A percentile compares a stretch with the other conserved stretches of the same genome.
These are phyloP conservation scores for Fusarium dlaminii DNA, from an alignment of 2,329 filamentous ascomycete genomes.

Conservation along the genomic window DNA sequence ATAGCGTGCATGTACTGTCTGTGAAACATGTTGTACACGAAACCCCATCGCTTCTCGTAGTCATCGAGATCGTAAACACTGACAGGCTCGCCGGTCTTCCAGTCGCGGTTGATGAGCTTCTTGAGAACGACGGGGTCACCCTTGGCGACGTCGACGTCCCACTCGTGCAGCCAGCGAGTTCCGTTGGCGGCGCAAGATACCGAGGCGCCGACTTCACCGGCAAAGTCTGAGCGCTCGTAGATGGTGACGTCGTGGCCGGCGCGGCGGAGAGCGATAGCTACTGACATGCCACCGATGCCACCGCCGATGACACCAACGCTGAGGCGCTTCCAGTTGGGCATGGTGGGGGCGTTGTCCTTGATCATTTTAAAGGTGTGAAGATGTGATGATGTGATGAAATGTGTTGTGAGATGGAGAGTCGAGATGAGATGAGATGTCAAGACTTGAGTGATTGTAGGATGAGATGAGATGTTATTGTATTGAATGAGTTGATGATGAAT, in stretches of 20 bases:
- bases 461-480: neutral
- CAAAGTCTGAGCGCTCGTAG: constrained; percentile 73
- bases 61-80: constrained; percentile 71
- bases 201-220: constrained; percentile 73
- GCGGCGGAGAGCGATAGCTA: constrained; percentile 57
- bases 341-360: constrained; percentile 19
- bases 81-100: constrained; percentile 73
- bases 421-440: too few relatives aligned
- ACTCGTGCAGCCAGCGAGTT: constrained; percentile 74
- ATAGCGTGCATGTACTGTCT: constrained; percentile 74
- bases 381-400: neutral
- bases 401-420: neutral
- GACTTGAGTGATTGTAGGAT: neutral
- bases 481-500: neutral
- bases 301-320: constrained; percentile 57
- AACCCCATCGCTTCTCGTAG: constrained; percentile 72
- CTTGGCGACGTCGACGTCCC: constrained; percentile 70
- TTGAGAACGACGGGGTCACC: constrained; percentile 72
- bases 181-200: constrained; percentile 76
- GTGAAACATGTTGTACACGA: constrained; percentile 76
- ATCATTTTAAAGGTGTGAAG: constrained; percentile 9
- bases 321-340: constrained; percentile 55
- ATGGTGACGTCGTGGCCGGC: constrained; percentile 64
- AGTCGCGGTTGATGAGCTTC: constrained; percentile 75
- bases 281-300: constrained; percentile 59